Evolutionary conservation across 164 flowering plant genomes (phyloP).

Genomic region (Litsea cubeba): DNA sequence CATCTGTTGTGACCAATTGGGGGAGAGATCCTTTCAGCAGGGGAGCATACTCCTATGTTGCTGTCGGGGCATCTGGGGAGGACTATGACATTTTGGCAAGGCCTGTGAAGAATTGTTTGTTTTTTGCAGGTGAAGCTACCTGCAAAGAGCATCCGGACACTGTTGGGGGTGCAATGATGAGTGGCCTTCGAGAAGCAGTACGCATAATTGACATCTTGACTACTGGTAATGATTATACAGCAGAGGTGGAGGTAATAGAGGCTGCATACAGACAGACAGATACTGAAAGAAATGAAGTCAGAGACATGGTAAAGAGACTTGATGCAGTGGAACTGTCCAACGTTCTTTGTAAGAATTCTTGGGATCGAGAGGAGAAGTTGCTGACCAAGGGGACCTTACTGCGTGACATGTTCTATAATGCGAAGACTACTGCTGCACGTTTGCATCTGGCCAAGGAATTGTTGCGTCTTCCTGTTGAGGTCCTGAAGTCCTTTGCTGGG

Average conservation of each 20-base stretch:
- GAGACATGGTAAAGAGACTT: slow-evolving; percentile 75
- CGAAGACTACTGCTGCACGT: slow-evolving; percentile 81
- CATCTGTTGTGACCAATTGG: slow-evolving; percentile 96
- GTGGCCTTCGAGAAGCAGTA: slow-evolving; percentile 97
- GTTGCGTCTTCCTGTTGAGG: slow-evolving; percentile 64
- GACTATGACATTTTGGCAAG: slow-evolving; percentile 88
- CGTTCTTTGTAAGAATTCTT: slow-evolving; percentile 52
- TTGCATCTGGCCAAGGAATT: slow-evolving; percentile 82
- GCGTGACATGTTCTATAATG: slow-evolving; percentile 70
- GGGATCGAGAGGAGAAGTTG: slow-evolving; percentile 42
- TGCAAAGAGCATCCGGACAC: slow-evolving; percentile 99
- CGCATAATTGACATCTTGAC: slow-evolving; percentile 78
- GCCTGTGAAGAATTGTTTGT: slow-evolving; percentile 89
- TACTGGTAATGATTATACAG: slow-evolving; percentile 74
- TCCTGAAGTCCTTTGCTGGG: slow-evolving; percentile 85
- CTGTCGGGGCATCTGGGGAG: slow-evolving; percentile 97
- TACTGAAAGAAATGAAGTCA: slow-evolving; percentile 73
- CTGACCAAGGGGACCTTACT: slow-evolving; percentile 60
- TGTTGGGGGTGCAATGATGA: slow-evolving; percentile 99
- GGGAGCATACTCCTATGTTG: slow-evolving; percentile 98
- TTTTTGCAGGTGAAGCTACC: slow-evolving; percentile 99
- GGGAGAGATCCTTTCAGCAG: slow-evolving; percentile 93
- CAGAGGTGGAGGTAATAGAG: slow-evolving; percentile 85
- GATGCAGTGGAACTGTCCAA: slow-evolving; percentile 74
- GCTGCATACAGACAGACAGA: slow-evolving; percentile 73